A percentile compares a stretch with the other conserved stretches of the same genome.
These are phyloP conservation scores for Pseudozyma sp. DNA, from an alignment of 1,284 basidiomycete species.

Conservation along the genomic window DNA sequence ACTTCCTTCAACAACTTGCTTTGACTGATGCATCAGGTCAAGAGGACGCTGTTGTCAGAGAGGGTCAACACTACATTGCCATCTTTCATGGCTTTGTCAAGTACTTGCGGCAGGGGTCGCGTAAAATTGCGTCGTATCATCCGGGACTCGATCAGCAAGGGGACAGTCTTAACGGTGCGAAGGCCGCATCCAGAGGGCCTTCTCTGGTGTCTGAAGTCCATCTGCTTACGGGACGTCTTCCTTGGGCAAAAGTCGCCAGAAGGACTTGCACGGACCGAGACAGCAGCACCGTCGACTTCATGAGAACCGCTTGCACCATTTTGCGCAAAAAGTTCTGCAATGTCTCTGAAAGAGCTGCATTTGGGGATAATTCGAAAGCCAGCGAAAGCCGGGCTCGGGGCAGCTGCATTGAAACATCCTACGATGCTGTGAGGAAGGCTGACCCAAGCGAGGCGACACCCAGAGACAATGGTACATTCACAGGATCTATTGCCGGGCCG, in stretches of 20 bases:
- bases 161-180: not conserved
- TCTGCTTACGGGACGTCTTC: conserved; percentile 33
- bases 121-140: conserved; percentile 25
- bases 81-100: conserved; percentile 24
- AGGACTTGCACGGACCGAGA: conserved; percentile 18
- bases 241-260: conserved; percentile 27
- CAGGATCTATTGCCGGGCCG: too few relatives aligned
- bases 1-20: conserved; percentile 3
- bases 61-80: conserved; percentile 19
- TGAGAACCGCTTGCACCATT: conserved; percentile 16
- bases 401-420: too few relatives aligned
- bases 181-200: not conserved
- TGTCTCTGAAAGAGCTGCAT: conserved; percentile 20
- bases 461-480: too few relatives aligned
- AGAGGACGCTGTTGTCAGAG: conserved; percentile 3
- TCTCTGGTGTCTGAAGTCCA: conserved; percentile 30
- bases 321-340: conserved; percentile 21
- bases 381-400: too few relatives aligned
- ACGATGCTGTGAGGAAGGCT: too few relatives aligned
- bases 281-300: conserved; percentile 20
- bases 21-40: not conserved
- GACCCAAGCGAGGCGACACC: too few relatives aligned
- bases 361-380: not conserved
- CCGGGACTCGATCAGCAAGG: conserved; percentile 8
- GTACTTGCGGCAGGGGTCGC: conserved; percentile 9